Conservation (phyloP, 2,329 filamentous ascomycete genomes). For the Exophiala oligosperma region DNA sequence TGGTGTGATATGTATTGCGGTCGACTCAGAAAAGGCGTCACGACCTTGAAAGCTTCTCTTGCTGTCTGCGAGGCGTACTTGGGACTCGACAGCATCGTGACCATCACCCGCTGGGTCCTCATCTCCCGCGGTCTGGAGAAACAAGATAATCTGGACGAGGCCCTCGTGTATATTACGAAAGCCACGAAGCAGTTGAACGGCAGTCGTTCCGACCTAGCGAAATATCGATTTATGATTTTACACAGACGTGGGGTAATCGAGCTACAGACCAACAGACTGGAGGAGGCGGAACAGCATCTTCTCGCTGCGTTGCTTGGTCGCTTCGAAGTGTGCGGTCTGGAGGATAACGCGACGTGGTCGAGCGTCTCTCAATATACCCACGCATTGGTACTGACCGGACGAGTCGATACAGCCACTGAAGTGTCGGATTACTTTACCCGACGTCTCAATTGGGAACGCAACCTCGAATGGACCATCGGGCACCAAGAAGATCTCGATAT, state of each 20-base stretch:
- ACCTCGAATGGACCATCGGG: not conserved
- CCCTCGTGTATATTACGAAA: not conserved
- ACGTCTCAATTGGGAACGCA: slow-evolving; percentile 4
- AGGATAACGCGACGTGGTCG: not conserved
- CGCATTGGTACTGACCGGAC: not conserved
- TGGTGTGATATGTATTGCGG: slow-evolving; percentile 16
- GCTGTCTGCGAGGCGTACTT: slow-evolving; percentile 19
- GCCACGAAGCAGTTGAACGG: not conserved
- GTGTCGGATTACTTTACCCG: not conserved
- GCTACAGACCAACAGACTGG: not conserved
- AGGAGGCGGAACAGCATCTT: not conserved
- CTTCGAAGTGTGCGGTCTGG: not conserved
- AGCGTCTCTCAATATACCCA: not conserved
- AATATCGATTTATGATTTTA: slow-evolving; percentile 1
- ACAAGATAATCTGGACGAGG: not conserved
- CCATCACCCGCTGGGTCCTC: slow-evolving; percentile 22
- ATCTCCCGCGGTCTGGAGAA: slow-evolving; percentile 15
- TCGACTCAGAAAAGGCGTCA: slow-evolving; percentile 5
- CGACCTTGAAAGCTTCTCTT: slow-evolving; percentile 8
- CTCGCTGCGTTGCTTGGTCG: slow-evolving; percentile 1
- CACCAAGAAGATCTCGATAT: not conserved
- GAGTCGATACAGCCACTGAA: not conserved
- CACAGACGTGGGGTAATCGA: not conserved
- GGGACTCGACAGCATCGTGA: slow-evolving; percentile 22
- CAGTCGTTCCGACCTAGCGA: not conserved